These are phyloP conservation scores for Quercus lobata DNA, from an alignment of 331 rosid species.

Conservation along the genomic window DNA sequence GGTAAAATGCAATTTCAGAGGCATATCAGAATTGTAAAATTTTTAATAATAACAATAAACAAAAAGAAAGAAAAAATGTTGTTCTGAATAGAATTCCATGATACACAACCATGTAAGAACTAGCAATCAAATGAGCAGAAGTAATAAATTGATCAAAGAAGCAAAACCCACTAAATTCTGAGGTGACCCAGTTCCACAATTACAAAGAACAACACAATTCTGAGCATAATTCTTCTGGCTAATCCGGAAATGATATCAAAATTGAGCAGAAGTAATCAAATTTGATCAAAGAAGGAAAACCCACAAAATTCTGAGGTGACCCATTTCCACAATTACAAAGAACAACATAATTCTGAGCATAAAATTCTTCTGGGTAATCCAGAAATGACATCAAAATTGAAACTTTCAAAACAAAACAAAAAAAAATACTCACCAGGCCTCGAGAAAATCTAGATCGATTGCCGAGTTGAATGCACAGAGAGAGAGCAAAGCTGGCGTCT, in stretches of 20 bases:
- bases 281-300: neutral
- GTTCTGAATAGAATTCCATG: no score
- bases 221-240: neutral
- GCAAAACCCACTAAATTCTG: neutral
- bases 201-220: neutral
- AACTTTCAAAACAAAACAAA: neutral
- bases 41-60: neutral
- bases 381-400: neutral
- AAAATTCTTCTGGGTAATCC: neutral
- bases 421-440: conserved; percentile 47
- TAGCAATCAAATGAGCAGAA: neutral
- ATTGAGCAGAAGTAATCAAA: neutral
- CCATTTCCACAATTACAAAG: conserved; percentile 4
- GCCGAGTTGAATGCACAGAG: conserved; percentile 17
- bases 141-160: neutral
- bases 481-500: conserved; percentile 50
- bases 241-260: neutral
- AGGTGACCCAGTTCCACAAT: conserved; percentile 1
- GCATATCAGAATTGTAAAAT: neutral
- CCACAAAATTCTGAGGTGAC: neutral
- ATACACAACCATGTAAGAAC: neutral
- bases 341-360: neutral
- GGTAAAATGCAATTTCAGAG: neutral
- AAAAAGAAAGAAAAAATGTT: neutral
- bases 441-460: conserved; percentile 37